Conservation (phyloP, 176 grass and related monocot species). For the Alopecurus myosuroides region DNA sequence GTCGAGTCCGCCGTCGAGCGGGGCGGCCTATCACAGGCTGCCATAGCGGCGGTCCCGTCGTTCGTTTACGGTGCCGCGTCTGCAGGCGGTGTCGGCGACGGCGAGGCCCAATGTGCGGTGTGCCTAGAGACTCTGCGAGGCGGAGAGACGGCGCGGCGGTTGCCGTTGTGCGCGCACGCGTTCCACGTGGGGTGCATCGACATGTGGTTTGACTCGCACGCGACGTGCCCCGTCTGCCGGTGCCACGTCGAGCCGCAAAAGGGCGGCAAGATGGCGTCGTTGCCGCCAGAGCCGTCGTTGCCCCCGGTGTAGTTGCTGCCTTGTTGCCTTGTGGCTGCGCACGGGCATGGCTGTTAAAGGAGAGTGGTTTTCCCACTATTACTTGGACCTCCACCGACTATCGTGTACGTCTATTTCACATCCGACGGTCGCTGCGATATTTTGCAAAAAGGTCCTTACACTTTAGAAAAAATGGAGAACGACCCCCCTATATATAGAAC, state of each 20-base stretch:
- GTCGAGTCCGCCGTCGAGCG: background rate
- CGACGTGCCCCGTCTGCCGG: slow-evolving; percentile 67
- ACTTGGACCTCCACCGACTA: no score
- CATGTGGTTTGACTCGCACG: slow-evolving; percentile 44
- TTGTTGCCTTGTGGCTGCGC: no score
- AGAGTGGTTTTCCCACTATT: no score
- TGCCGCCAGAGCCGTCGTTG: background rate
- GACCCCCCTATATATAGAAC: no score
- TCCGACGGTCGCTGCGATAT: no score
- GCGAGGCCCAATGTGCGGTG: slow-evolving; percentile 37
- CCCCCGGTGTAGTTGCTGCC: slow-evolving; percentile 38
- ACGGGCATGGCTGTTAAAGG: background rate
- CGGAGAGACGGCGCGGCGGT: slow-evolving; percentile 28
- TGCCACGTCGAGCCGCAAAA: slow-evolving; percentile 23
- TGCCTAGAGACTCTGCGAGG: slow-evolving; percentile 46
- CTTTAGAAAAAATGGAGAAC: no score
- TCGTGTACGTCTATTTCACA: no score
- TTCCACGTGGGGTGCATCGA: slow-evolving; percentile 72
- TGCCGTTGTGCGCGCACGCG: slow-evolving; percentile 56
- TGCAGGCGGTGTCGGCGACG: background rate
- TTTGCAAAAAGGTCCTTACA: no score
- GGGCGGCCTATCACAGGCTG: slow-evolving; percentile 5
- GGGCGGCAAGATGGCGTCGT: background rate
- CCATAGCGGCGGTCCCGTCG: slow-evolving; percentile 20
- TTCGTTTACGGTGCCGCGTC: background rate